Conservation (phyloP, 2,329 filamentous ascomycete species). For the Diaporthe batatas region DNA sequence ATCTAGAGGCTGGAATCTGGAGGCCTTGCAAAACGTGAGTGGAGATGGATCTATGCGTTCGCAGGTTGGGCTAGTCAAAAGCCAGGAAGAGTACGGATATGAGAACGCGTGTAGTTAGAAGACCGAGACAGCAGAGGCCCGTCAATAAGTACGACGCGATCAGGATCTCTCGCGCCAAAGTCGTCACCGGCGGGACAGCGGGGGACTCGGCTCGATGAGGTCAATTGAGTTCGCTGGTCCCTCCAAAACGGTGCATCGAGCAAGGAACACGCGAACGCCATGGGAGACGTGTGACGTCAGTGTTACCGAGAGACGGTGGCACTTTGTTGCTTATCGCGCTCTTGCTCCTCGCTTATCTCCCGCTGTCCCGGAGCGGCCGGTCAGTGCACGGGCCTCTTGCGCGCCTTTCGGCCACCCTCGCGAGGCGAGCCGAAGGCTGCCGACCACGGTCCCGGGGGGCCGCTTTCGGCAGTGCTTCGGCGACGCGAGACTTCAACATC, state of each 20-base stretch:
- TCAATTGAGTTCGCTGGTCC: constrained; percentile 5
- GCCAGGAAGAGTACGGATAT: background rate
- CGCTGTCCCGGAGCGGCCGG: background rate
- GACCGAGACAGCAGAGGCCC: background rate
- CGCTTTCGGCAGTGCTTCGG: background rate
- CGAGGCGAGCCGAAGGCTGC: constrained; percentile 4
- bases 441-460: constrained; percentile 2
- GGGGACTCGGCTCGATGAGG: constrained; percentile 10
- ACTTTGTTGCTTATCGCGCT: background rate
- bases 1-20: background rate
- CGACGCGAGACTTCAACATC: background rate
- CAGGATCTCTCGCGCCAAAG: constrained; percentile 24
- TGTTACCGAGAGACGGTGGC: background rate
- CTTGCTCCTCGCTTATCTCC: constrained; percentile 10
- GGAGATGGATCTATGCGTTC: constrained; percentile 14
- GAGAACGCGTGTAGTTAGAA: background rate
- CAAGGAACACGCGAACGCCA: constrained; percentile 24
- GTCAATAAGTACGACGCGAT: constrained; percentile 23
- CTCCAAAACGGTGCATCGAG: background rate
- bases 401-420: constrained; percentile 11
- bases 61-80: background rate
- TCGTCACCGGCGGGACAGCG: constrained; percentile 20
- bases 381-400: background rate
- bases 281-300: constrained; percentile 30
- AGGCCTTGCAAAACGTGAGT: background rate